A percentile compares a stretch with the other conserved stretches of the same genome.
These are phyloP conservation scores for Fraxinus sp. DNA, from an alignment of 305 asterid genomes.

Conservation along the genomic window DNA sequence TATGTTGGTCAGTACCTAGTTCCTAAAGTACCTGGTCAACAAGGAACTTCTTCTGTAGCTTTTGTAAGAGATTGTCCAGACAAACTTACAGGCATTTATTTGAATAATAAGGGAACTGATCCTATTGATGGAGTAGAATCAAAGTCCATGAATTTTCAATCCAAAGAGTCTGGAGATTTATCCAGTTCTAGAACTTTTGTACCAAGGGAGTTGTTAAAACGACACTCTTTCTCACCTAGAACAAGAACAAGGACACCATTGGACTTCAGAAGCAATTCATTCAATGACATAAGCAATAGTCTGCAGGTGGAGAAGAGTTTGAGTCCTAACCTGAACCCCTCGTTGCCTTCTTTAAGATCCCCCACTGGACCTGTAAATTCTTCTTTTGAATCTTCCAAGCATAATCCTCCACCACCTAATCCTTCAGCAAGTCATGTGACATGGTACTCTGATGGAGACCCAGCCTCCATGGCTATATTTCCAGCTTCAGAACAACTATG, in stretches of 20 bases:
- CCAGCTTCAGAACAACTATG: slow-evolving; percentile 83
- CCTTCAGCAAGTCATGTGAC: slow-evolving; percentile 47
- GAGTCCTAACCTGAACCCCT: slow-evolving; percentile 38
- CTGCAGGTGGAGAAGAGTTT: slow-evolving; percentile 62
- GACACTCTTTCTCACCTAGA: slow-evolving; percentile 62
- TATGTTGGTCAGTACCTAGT: slow-evolving; percentile 39
- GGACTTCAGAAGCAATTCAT: slow-evolving; percentile 57
- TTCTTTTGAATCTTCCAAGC: slow-evolving; percentile 67
- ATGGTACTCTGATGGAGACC: slow-evolving; percentile 77
- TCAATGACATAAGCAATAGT: slow-evolving; percentile 43
- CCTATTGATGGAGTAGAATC: slow-evolving; percentile 42
- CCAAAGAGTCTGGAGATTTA: slow-evolving; percentile 48
- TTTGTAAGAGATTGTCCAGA: slow-evolving; percentile 42
- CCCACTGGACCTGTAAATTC: slow-evolving; percentile 45
- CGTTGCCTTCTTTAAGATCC: slow-evolving; percentile 43
- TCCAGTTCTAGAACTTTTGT: slow-evolving; percentile 36
- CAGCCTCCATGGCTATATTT: slow-evolving; percentile 74
- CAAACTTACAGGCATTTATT: slow-evolving; percentile 37
- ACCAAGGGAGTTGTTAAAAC: slow-evolving; percentile 52
- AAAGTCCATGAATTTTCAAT: slow-evolving; percentile 47
- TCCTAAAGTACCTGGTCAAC: slow-evolving; percentile 47
- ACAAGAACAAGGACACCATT: slow-evolving; percentile 59
- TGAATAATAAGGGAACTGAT: slow-evolving; percentile 33
- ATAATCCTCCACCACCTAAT: slow-evolving; percentile 39
- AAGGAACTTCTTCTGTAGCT: slow-evolving; percentile 50